Base-by-base conservation (phyloP, 2,329 filamentous ascomycete genomes). In the Colletotrichum nymphaeae region DNA sequence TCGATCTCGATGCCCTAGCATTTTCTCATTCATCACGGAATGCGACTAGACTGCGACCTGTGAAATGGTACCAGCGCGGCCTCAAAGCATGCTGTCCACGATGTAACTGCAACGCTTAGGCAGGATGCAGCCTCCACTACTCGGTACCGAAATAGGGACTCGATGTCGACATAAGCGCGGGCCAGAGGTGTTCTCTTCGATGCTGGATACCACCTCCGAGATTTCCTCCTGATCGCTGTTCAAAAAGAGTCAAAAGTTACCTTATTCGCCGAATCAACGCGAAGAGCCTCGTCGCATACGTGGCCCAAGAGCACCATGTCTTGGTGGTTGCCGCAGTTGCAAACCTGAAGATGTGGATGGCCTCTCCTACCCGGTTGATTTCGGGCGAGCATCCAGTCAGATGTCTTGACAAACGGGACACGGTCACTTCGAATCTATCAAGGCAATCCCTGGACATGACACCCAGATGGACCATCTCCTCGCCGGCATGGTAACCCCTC, bases 361-460 rank as follows among this genome's bases (percentile, higher is more conserved):
- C 66, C 52, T 64, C 53, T 7, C 14, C 35, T 12, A 55, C 66
- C 46, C 16, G 19, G 14, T 11, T 22, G 19, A 12, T 91, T 49
- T 0, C 89, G 1, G 91, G 79, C 90, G 86, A 81, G 91, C 89
- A 1, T 91, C 89, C 0, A 89, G 89, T 16, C 89, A 92, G 74
- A 91, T 91, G 88, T 87, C 85, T 7, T 91, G 86, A 42, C 82
- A 92, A 0, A 81, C 92, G 1, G 89, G 89, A 8, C 90, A 92
- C 76, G 86, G 85, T 0, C 86, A 91, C 75, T 86, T 88, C 0
- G 89, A 92, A 73, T 87, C 92, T 63, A 88, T 91, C 28, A 80
- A 87, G 64, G 86, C 86, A 0, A 86, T 91, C 30, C 76, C 81
- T 24, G 79, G 86, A 1, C 84, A 90, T 76, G 87, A 86, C 14